A percentile compares a stretch with the other conserved stretches of the same genome.
Conservation (phyloP, 2,329 filamentous ascomycete species). For the Colletotrichum neosansevieriae region DNA sequence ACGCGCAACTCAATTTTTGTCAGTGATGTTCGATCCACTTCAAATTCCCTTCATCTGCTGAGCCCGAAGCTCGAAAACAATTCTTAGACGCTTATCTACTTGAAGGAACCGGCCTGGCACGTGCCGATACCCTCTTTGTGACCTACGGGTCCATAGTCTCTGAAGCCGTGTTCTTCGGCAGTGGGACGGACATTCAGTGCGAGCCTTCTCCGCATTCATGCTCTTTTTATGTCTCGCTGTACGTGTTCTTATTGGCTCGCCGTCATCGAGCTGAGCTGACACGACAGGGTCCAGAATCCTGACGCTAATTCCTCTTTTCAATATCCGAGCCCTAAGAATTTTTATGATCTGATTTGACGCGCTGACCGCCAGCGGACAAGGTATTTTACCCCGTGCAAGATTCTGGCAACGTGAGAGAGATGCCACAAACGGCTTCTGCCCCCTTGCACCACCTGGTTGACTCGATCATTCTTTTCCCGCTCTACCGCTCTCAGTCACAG, state of each 20-base stretch:
- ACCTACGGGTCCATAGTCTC: not conserved
- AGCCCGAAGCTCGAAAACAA: not conserved
- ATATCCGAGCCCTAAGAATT: conserved; percentile 37
- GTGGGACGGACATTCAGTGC: conserved; percentile 24
- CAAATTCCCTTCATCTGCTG: conserved; percentile 10
- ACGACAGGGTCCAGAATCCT: conserved; percentile 28
- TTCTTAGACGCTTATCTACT: not conserved
- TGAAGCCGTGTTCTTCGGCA: conserved; percentile 4
- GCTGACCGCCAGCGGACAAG: not conserved
- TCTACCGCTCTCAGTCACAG: conserved; percentile 10
- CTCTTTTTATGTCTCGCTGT: conserved; percentile 2
- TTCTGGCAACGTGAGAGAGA: not conserved
- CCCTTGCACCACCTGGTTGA: not conserved
- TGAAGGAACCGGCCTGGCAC: not conserved
- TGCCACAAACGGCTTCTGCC: not conserved
- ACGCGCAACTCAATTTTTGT: conserved; percentile 5
- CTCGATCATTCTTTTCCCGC: not conserved
- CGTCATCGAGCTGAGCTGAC: conserved; percentile 13
- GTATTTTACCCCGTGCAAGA: conserved; percentile 8
- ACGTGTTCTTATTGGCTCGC: conserved; percentile 15
- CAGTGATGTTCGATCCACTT: conserved; percentile 14
- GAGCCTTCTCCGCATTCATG: conserved; percentile 21
- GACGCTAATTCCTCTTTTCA: conserved; percentile 32
- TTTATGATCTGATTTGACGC: conserved; percentile 27
- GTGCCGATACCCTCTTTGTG: not conserved